Base-by-base conservation (phyloP, 2,329 filamentous ascomycete genomes). In the Triangularia setosa region DNA sequence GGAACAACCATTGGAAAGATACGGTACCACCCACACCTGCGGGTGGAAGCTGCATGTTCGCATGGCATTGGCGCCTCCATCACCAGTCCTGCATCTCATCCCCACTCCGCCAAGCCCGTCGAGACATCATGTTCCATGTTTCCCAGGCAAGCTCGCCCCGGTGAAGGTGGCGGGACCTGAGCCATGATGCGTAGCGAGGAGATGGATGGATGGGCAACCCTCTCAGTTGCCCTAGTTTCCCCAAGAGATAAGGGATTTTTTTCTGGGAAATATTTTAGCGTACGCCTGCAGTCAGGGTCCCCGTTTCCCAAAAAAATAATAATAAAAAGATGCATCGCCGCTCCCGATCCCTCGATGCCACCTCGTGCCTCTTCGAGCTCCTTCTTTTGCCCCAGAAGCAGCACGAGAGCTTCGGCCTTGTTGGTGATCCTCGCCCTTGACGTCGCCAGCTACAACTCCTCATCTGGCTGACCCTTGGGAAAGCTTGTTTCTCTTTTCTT, bases 231-330 rank as follows among this genome's bases (percentile, higher is more conserved):
- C 57, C 57, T 59, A 59, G 57, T 60, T 62, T 63, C 60, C 40
- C 60, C 62, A 70, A n/a, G 57, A 70, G 69, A 71, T 71, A 71
- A 71, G 68, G 64, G 65, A 61, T 67, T 66, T 68, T 61, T 28
- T 61, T 64, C 60, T 58, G 54, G 58, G 25, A 58, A 53, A 61
- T 64, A 64, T 60, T 68, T n/a, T 65, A 40, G 21, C 40, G 57
- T 40, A 24, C 59, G 35, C 30, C 40, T 48, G 40, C 40, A 48
- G 2, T 55, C 52, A 64, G 63, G 55, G 57, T 63, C 60, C 56
- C 18, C 56, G 57, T 60, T 62, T 60, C n/a, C 40, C 30, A 58
- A 25, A 23, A 35, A n/a, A 48, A 55, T 55, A 27, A 33, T 56
- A 28, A 33, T 56, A 44, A 57, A 62, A 62, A 57, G 23, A 40